Evolutionary conservation across 768 basidiomycete species (phyloP).

Genomic region (Baorangia bicolor): DNA sequence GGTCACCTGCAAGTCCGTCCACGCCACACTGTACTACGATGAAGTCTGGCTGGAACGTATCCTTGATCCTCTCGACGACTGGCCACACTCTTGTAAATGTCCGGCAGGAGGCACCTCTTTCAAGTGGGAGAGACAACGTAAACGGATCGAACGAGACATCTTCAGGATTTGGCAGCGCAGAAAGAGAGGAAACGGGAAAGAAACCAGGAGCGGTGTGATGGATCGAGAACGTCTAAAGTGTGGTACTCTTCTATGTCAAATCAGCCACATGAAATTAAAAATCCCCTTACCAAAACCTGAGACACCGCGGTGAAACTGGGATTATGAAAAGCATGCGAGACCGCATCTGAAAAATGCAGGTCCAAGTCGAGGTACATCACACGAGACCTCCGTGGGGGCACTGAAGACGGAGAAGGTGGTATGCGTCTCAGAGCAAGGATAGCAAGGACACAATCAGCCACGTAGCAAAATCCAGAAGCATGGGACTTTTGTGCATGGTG

Average conservation of each 20-base stretch:
- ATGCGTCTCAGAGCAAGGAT: constrained; percentile 65
- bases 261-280: background rate
- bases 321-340: constrained; percentile 70
- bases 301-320: constrained; percentile 35
- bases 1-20: constrained; percentile 85
- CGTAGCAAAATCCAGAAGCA: constrained; percentile 93
- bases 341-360: constrained; percentile 88
- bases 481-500: constrained; percentile 80
- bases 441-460: constrained; percentile 84
- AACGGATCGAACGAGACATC: constrained; percentile 48
- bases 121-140: constrained; percentile 79
- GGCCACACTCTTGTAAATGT: constrained; percentile 69
- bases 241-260: background rate
- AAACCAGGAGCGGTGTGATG: constrained; percentile 85
- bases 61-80: constrained; percentile 56
- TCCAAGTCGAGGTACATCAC: constrained; percentile 93
- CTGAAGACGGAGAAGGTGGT: constrained; percentile 12
- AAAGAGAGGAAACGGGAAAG: constrained; percentile 65
- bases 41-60: constrained; percentile 71
- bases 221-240: constrained; percentile 68
- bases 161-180: constrained; percentile 43
- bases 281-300: constrained; percentile 47
- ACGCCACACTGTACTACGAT: constrained; percentile 84
- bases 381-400: constrained; percentile 44
- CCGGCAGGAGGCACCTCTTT: constrained; percentile 59